Evolutionary conservation across 202 grass and related monocot species (phyloP), one percentile per base, ranked within the genome.

Genomic region (Saccharum hybrid): DNA sequence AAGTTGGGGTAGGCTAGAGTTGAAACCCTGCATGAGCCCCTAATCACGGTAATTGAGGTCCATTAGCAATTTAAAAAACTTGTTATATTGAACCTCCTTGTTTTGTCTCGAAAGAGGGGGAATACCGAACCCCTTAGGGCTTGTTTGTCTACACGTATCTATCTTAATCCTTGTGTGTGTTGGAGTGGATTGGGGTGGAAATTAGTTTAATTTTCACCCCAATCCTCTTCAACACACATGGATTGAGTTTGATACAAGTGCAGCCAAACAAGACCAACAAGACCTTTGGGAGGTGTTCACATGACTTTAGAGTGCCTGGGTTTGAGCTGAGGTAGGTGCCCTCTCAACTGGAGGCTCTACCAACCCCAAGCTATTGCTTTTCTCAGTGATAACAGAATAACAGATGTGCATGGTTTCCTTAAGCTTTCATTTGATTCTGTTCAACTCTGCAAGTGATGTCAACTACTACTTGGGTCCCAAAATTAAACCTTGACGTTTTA

Each of bases 391-490:
- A 0, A 19, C 49, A 18, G 66, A 26, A 72, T 65, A 65, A 56
- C 16, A 33, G 26, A 52, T 65, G 18, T 71, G 59, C 5, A 51
- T 39, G 0, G 19, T 66, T 30, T 48, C 10, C 21, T 68, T 67
- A 36, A 63, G 12, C 14, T 65, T 76, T 30, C 13, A 40, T 46
- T 46, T 36, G 22, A 22, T 62, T 31, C 16, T 9, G 23, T 76
- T 21, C 21, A 41, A 18, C 11, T 51, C 12, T 75, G 62, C 22
- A 4, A 54, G 11, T 84, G 49, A 33, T 42, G 75, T 6, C 63
- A 76, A 69, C 16, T 54, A 48, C 45, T 46, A 54, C 51, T 7
- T 54, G 51, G 48, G 14, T 85, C 52, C 60, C 78, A 57, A 49
- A 63, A n/a, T n/a, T n/a, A n/a, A 23, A 51, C 9, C 14, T 51